Evolutionary conservation across 768 basidiomycete species (phyloP).

Genomic region (Lyophyllum semitale): DNA sequence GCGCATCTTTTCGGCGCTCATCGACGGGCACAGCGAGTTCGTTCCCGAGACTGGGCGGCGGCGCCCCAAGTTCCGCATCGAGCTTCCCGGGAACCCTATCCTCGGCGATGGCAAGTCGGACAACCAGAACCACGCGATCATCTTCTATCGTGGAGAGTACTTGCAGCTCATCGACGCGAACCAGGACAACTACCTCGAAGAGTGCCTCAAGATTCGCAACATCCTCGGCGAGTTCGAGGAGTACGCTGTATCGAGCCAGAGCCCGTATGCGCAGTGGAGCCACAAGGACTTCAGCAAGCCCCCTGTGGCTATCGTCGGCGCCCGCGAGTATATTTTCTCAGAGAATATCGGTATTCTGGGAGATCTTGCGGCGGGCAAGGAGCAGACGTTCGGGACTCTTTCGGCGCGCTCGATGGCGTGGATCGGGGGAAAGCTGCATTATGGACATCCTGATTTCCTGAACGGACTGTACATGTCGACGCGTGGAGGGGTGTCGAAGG

Average conservation of each 20-base stretch:
- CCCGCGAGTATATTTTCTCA: constrained; percentile 99
- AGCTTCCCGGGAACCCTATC: constrained; percentile 98
- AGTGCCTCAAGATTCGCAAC: constrained; percentile 98
- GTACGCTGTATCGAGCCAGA: constrained; percentile 80
- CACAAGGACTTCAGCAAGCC: constrained; percentile 85
- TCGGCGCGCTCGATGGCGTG: constrained; percentile 94
- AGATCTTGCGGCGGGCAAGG: constrained; percentile 97
- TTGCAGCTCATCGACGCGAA: constrained; percentile 99
- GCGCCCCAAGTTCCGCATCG: constrained; percentile 96
- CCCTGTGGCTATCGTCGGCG: constrained; percentile 97
- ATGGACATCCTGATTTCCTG: constrained; percentile 99
- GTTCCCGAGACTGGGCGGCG: constrained; percentile 85
- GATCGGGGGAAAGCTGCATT: constrained; percentile 98
- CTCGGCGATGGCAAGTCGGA: constrained; percentile 99
- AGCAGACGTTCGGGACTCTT: constrained; percentile 98
- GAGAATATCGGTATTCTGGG: constrained; percentile 99
- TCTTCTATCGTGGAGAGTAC: constrained; percentile 99
- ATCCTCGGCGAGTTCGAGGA: constrained; percentile 98
- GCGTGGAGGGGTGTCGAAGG: constrained; percentile 97
- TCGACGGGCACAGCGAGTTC: constrained; percentile 98
- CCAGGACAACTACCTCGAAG: constrained; percentile 99
- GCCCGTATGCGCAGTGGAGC: constrained; percentile 89
- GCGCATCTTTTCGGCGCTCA: constrained; percentile 92
- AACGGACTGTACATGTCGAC: constrained; percentile 98
- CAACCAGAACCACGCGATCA: constrained; percentile 99